Evolutionary conservation across 148 eudicot genomes (phyloP), one percentile per base, ranked within the genome.

Genomic region (Oxyria digyna): DNA sequence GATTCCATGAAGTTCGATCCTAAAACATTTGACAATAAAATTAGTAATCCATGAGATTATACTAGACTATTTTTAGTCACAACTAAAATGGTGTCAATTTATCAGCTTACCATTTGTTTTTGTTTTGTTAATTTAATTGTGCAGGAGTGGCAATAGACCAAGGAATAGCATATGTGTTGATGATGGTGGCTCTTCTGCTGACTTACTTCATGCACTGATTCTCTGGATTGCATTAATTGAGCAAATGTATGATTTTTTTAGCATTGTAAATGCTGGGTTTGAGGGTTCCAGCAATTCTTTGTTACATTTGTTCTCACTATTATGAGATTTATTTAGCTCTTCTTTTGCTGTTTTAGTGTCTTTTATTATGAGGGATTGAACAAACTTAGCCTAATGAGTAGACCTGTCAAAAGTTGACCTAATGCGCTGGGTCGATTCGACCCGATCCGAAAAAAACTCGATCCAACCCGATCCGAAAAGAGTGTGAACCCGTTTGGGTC

Each of bases 91-190:
- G n/a, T n/a, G n/a, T n/a, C n/a, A n/a, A n/a, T n/a, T n/a, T n/a
- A n/a, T n/a, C n/a, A n/a, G n/a, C n/a, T n/a, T n/a, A n/a, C n/a
- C n/a, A n/a, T n/a, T n/a, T n/a, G n/a, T n/a, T n/a, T n/a, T n/a
- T n/a, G n/a, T 13, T 8, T 33, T 33, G 26, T 17, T 32, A 33
- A n/a, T 35, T 4, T 6, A 23, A 12, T 29, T 29, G 1, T 62
- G 0, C 76, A 77, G 80, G 80, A 27, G 68, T 62, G 8, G 69
- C 67, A 17, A 29, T 77, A 8, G 76, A 77, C 24, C 80, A 77
- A 65, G 80, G 76, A 52, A 69, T 73, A 49, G 80, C 80, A 21
- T 73, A 69, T 26, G 38, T 42, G 76, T 40, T 77, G 45, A 65
- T 77, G 80, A 49, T 73, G 46, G 70, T 73, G 29, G 73, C 80